Base-by-base conservation (phyloP, 2,329 filamentous ascomycete species). In the Aspergillus sp. region DNA sequence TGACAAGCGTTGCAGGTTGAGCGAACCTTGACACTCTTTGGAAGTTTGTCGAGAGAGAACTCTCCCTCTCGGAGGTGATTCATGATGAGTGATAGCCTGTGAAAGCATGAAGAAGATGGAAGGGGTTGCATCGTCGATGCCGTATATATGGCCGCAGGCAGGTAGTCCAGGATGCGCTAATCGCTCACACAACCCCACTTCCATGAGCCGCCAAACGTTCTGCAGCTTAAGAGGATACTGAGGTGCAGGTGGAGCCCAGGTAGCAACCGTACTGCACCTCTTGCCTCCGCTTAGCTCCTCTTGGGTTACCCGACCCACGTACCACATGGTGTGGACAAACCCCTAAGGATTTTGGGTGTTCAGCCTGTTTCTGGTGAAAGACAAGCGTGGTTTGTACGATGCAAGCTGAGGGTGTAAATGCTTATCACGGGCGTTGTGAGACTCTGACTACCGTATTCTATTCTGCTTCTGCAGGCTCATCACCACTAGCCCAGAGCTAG, bases 1-100 rank as follows among this genome's bases (percentile, higher is more conserved):
- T 77, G 75, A 25, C 75, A 77, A n/a, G 75, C 73, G 59, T 77
- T 76, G 66, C 75, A 77, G 7, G 75, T 77, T 6, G 74, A 75
- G 50, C 75, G 72, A 22, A 76, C 68, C 50, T 76, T 76, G 45
- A 75, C 72, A 31, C 73, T 76, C 28, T 72, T 73, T 17, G 72
- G 72, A 1, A 75, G 64, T 8, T 52, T 60, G 22, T 64, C 57
- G 7, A 58, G 61, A 7, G 60, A 54, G 28, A 54, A 7, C 19
- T 57, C 55, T 19, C 54, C 57, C 13, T 55, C 46, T 41, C 46
- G 52, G 17, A 57, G 43, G 30, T 46, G 54, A 45, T 65, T 59
- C 64, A 64, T 66, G 31, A 31, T 54, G 30, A 17, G 25, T 17
- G 22, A 23, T 51, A 30, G 22, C 17, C 13, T 23, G 3, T 34